Evolutionary conservation across 768 basidiomycete genomes (phyloP), one percentile per base, ranked within the genome.

Genomic region (Xerocomus brunneocitrinus): DNA sequence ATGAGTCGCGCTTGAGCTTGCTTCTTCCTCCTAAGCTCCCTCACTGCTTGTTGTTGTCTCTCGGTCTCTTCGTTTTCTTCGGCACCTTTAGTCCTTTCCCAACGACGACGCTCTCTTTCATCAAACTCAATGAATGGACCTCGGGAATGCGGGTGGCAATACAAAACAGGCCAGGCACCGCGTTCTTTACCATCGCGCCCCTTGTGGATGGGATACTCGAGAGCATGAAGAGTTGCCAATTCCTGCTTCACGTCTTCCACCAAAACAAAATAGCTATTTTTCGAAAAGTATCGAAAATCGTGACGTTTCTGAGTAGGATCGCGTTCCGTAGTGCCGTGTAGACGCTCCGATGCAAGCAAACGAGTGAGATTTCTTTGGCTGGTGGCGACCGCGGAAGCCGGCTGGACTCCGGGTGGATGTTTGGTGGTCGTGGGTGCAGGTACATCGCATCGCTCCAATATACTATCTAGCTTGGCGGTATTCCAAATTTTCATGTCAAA

Each of bases 401-500:
- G 56, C 32, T 72, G 63, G 19, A 60, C 61, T 38, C 64, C 67
- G 3, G 59, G 56, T 48, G 62, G 65, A 32, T 61, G 68, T 58
- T 68, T 65, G 43, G 57, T 50, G 49, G 64, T 63, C 49, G 58
- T 55, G 51, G 64, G 47, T 30, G 68, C 66, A 43, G 70, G 64
- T 8, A 74, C 67, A 32, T 83, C 71, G 60, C 87, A 89, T 48
- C 89, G 84, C 46, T 81, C 77, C 44, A 91, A 69, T 45, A 91
- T 84, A 59, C 82, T 89, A 32, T 82, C 78, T 2, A 91, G 77
- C 65, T 91, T 91, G 13, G 73, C 66, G 2, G 85, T 73, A 40
- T 70, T 84, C 95, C 95, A 99, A 27, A 98, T 81, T 72, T 97
- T 98, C 67, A 91, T 87, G 30, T 81, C 80, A 53, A 84, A 84